Conservation (phyloP, 768 basidiomycete species). For the Kwoniella botswanensis region DNA sequence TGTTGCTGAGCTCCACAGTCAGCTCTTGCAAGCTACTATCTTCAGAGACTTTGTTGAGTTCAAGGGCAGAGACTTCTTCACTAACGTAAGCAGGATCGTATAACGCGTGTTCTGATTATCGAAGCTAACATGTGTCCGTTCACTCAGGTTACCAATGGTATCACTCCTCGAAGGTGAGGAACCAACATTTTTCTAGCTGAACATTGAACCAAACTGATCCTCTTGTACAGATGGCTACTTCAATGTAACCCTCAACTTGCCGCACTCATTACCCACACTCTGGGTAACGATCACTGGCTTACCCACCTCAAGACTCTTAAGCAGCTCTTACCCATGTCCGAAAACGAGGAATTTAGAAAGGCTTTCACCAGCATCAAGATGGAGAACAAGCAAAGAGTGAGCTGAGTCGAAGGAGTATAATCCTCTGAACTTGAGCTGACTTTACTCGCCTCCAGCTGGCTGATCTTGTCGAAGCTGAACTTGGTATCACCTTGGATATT, state of each 20-base stretch:
- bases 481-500: slow-evolving; percentile 52
- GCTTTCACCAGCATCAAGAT: slow-evolving; percentile 86
- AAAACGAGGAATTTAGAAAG: slow-evolving; percentile 74
- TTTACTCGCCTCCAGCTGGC: slow-evolving; percentile 32
- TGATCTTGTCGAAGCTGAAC: slow-evolving; percentile 50
- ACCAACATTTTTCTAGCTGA: slow-evolving; percentile 42
- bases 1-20: slow-evolving; percentile 93
- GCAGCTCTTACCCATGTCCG: slow-evolving; percentile 72
- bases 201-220: neutral
- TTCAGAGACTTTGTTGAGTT: slow-evolving; percentile 86
- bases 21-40: slow-evolving; percentile 72
- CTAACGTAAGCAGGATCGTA: slow-evolving; percentile 28
- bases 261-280: slow-evolving; percentile 78
- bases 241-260: slow-evolving; percentile 88
- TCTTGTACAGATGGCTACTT: slow-evolving; percentile 45
- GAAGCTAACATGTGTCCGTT: slow-evolving; percentile 58
- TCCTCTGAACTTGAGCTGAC: neutral
- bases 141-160: slow-evolving; percentile 89
- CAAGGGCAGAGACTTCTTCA: slow-evolving; percentile 74
- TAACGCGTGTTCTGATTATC: slow-evolving; percentile 51
- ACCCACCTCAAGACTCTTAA: slow-evolving; percentile 74
- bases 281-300: slow-evolving; percentile 80
- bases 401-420: slow-evolving; percentile 71
- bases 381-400: slow-evolving; percentile 86
- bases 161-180: slow-evolving; percentile 86